These are phyloP conservation scores for Dispira parvispora DNA, from an alignment of 192 early-diverging fungal species.

Conservation along the genomic window DNA sequence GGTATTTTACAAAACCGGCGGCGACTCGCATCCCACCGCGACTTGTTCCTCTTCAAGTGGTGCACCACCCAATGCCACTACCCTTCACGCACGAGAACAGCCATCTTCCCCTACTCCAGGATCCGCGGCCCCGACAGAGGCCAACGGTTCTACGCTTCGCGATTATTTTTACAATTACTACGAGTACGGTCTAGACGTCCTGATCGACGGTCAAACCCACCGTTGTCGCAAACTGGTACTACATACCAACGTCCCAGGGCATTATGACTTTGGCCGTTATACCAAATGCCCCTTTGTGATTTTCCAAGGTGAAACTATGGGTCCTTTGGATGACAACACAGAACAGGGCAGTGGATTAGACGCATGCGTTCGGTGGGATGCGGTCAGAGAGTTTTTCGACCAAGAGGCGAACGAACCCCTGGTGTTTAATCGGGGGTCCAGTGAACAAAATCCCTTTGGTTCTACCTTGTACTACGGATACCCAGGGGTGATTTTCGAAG, in stretches of 20 bases:
- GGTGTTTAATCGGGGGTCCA: constrained; percentile 41
- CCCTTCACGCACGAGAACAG: no score
- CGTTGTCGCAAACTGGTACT: constrained; percentile 52
- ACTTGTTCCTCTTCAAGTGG: no score
- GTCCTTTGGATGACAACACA: no score
- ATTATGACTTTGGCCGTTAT: constrained; percentile 51
- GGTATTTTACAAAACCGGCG: constrained; percentile 48
- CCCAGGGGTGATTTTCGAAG: constrained; percentile 39
- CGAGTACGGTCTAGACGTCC: constrained; percentile 49
- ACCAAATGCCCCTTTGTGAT: constrained; percentile 14
- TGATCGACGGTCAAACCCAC: constrained; percentile 49
- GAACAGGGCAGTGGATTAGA: no score
- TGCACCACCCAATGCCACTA: no score
- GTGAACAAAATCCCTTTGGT: constrained; percentile 53
- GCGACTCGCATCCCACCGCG: constrained; percentile 18
- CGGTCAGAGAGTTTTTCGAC: constrained; percentile 13
- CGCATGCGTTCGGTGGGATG: constrained; percentile 8
- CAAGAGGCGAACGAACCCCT: constrained; percentile 27
- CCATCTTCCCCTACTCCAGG: constrained; percentile 6
- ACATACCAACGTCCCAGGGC: constrained; percentile 52
- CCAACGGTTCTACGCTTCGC: constrained; percentile 21
- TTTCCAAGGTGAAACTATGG: no score
- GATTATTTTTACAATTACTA: constrained; percentile 65
- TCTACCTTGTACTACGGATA: constrained; percentile 46
- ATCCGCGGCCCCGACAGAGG: background rate